These are phyloP conservation scores for Neurospora sp. DNA, from an alignment of 2,329 filamentous ascomycete species.

Conservation along the genomic window DNA sequence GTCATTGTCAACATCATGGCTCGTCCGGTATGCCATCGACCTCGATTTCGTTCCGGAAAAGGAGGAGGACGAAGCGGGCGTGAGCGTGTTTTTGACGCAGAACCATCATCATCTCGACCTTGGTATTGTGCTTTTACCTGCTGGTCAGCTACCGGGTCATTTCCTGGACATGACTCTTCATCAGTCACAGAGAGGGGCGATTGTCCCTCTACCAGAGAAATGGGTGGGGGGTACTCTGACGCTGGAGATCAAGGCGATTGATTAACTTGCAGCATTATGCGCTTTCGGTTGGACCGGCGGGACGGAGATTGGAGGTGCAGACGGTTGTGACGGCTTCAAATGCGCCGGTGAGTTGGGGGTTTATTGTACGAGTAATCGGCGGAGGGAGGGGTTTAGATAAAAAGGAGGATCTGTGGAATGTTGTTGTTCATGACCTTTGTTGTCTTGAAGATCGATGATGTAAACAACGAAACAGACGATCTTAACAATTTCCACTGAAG, in stretches of 20 bases:
- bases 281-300: conserved; percentile 27
- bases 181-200: too few relatives aligned
- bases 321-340: conserved; percentile 25
- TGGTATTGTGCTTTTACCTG: conserved; percentile 27
- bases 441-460: neutral
- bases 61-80: conserved; percentile 38
- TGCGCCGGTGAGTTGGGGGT: conserved; percentile 29
- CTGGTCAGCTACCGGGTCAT: conserved; percentile 15
- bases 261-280: conserved; percentile 35
- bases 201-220: conserved; percentile 27
- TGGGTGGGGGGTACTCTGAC: conserved; percentile 28
- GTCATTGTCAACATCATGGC: neutral
- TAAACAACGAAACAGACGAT: neutral
- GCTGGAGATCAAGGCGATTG: conserved; percentile 29
- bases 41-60: conserved; percentile 30
- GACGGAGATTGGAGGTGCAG: conserved; percentile 21
- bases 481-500: neutral
- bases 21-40: conserved; percentile 32
- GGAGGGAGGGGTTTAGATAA: conserved; percentile 18
- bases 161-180: conserved; percentile 11
- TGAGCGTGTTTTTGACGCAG: conserved; percentile 43
- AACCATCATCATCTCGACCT: conserved; percentile 44
- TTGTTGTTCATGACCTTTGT: neutral
- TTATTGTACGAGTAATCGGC: conserved; percentile 43
- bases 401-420: neutral